Base-by-base conservation (phyloP, 768 basidiomycete genomes). In the Russula abietina region DNA sequence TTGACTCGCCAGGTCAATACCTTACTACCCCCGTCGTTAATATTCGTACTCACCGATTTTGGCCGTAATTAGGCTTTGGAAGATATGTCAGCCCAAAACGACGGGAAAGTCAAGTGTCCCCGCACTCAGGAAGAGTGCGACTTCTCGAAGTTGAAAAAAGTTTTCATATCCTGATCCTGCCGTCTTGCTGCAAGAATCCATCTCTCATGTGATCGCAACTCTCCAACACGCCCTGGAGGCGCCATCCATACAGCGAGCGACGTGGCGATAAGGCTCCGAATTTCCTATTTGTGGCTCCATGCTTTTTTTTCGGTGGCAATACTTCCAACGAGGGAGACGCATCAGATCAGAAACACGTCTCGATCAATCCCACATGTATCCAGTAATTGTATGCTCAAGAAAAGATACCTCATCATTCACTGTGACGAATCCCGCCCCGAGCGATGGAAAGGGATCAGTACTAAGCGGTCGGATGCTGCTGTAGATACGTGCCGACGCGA, bases 21-120 rank as follows among this genome's bases (percentile, higher is more conserved):
- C 43, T 10, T 10, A 11, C 60, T 28, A 39, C 26, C 26, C 46
- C 45, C 32, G 16, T n/a, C 57, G 22, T 33, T 57, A 36, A 32
- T 24, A 32, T 39, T 4, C 19, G 16, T 46, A 50, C 57, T 58
- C 33, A 59, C 36, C 24, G 41, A 16, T n/a, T 26, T 17, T 49
- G 48, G 22, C 50, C 12, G 48, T 19, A 17, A 19, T n/a, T 50
- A 96, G 91, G 92, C 88, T 7, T 78, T 95, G 61, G 83, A 88
- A 71, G 89, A 91, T 45, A 96, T 96, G 89, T 89, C 93, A 0
- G 79, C 84, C 30, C 87, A 82, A 75, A 87, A 89, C 70, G 79
- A 81, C 55, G 93, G 90, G 19, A 77, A 79, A 48, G 91, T 98
- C n/a, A 88, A 80, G 33, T 96, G 93, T 71, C 95, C 93, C 3